Percentiles rank a stretch among this genome's conserved stretches.
Conservation (phyloP, 148 eudicot genomes). For the Chenopodium formosanum region DNA sequence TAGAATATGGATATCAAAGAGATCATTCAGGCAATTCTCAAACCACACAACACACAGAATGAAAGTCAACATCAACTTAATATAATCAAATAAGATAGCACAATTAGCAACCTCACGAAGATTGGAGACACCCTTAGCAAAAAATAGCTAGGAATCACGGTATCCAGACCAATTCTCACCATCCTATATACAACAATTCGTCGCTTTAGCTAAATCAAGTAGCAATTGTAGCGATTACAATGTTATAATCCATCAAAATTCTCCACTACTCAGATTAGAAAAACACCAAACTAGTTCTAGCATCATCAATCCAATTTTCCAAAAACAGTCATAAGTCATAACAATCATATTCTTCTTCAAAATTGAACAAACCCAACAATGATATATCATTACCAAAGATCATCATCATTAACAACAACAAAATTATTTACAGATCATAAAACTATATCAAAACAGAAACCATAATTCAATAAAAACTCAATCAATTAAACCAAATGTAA, state of each 20-base stretch:
- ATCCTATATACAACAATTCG: background rate
- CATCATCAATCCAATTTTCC: background rate
- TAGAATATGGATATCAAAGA: background rate
- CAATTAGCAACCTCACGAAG: background rate
- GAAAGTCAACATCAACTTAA: background rate
- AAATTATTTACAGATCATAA: background rate
- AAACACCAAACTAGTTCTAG: background rate
- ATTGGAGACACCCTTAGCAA: background rate
- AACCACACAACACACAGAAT: background rate
- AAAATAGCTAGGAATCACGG: background rate
- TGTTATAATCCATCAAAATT: background rate
- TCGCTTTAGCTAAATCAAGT: background rate
- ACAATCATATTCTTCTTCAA: background rate
- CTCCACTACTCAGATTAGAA: background rate
- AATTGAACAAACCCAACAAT: too few species aligned
- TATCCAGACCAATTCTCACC: background rate
- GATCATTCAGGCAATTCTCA: background rate
- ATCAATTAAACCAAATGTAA: too few species aligned
- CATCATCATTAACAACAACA: background rate
- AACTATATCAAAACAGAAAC: too few species aligned
- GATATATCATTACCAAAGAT: background rate
- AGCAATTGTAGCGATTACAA: background rate
- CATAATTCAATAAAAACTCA: too few species aligned
- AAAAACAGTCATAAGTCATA: too few species aligned
- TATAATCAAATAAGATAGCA: background rate